Base-by-base conservation (phyloP, 106 monocot species). In the Triglochin maritima region DNA sequence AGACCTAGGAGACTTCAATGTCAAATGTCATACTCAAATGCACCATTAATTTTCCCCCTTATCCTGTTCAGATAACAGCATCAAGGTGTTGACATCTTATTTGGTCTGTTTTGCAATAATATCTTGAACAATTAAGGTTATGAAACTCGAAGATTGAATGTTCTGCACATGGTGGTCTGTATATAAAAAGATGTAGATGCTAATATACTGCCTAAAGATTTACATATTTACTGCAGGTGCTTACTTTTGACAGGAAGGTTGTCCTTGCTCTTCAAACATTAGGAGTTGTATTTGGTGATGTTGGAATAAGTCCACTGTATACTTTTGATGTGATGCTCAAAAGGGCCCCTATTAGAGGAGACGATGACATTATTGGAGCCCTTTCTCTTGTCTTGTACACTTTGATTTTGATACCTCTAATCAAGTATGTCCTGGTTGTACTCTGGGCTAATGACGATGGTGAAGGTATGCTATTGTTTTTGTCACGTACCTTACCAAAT, bases 261-360 rank as follows among this genome's bases (percentile, higher is more conserved):
- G 57, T 82, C 15, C 83, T 93, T 51, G 72, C 79, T 64, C 81
- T 93, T 61, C 93, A 93, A 56, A 93, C 86, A 12, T 83, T 88
- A 47, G 93, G 85, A 47, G 81, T 93, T 56, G 93, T 93, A 41
- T 93, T 93, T 81, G 93, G 93, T 42, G 88, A 93, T 80, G 80
- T 93, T 80, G 93, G 86, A n/a, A 81, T 78, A 17, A 86, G 93
- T 63, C 93, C 88, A 58, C 60, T 93, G 7, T 93, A 93, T 58
- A 89, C 86, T 59, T 93, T 93, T 77, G 85, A 93, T 78, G 79
- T 93, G 65, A 84, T 93, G 82, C 84, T 88, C 57, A 84, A 76
- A 60, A 88, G 84, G 64, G 77, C 69, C 53, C 83, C 83, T 50
- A 72, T 84, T 68, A 58, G 49, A 66, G 77, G 71, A 14, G 81